Percentiles rank a stretch among this genome's conserved stretches.
Evolutionary conservation across 2,329 filamentous ascomycete species (phyloP).

Genomic region (Microsporum ferrugineum): DNA sequence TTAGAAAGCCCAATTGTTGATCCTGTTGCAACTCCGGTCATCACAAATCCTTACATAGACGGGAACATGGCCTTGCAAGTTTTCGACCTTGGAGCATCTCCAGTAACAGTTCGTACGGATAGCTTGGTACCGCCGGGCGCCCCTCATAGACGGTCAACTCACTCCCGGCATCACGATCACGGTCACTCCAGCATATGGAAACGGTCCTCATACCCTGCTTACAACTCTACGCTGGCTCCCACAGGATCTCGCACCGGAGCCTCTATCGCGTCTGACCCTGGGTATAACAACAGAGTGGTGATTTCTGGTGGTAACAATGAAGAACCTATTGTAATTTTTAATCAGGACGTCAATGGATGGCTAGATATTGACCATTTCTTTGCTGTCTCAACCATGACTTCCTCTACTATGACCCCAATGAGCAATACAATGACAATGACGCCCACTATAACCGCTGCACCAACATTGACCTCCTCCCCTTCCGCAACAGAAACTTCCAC

Average conservation of each 20-base stretch:
- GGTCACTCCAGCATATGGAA: conserved; percentile 30
- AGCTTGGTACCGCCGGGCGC: conserved; percentile 51
- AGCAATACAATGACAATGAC: not conserved
- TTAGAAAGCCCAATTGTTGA: conserved; percentile 51
- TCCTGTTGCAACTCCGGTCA: conserved; percentile 48
- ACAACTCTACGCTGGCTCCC: conserved; percentile 65
- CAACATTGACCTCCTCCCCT: conserved; percentile 21
- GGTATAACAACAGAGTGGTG: conserved; percentile 57
- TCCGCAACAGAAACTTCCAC: conserved; percentile 20
- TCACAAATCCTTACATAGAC: conserved; percentile 60
- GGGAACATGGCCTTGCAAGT: conserved; percentile 66
- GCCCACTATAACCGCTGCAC: conserved; percentile 15
- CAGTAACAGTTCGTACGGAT: conserved; percentile 62
- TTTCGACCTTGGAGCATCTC: conserved; percentile 62
- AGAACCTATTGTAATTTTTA: conserved; percentile 63
- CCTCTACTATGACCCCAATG: conserved; percentile 5
- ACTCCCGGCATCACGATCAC: not conserved
- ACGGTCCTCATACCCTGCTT: conserved; percentile 58
- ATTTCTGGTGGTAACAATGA: conserved; percentile 63
- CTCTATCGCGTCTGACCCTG: conserved; percentile 56
- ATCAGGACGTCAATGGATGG: conserved; percentile 67
- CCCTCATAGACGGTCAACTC: conserved; percentile 5
- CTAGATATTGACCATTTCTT: conserved; percentile 58
- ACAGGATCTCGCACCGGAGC: conserved; percentile 53
- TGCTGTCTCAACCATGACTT: conserved; percentile 21